Conservation (phyloP, 75 land plant genomes). For the Isoetes taiwanensis region DNA sequence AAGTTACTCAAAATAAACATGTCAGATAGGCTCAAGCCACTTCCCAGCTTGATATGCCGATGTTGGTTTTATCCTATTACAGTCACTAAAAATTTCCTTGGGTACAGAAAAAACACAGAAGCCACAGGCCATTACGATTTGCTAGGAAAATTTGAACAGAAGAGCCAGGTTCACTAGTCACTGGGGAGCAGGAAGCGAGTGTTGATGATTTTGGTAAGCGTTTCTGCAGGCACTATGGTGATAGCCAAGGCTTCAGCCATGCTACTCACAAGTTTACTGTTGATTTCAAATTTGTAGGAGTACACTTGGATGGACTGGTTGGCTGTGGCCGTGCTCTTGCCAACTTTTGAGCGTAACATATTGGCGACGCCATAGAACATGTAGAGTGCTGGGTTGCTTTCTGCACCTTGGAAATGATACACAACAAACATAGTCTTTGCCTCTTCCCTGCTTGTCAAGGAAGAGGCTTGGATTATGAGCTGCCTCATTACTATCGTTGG, state of each 20-base stretch:
- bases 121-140: too few species aligned
- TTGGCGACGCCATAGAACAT: background rate
- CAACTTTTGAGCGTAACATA: background rate
- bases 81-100: too few species aligned
- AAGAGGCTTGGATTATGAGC: background rate
- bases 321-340: background rate
- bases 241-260: background rate
- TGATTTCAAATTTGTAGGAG: background rate
- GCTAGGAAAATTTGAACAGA: too few species aligned
- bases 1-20: too few species aligned
- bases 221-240: background rate
- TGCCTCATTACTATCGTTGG: background rate
- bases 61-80: too few species aligned
- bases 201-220: background rate
- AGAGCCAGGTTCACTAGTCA: too few species aligned
- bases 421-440: background rate
- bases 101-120: too few species aligned
- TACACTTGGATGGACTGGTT: background rate
- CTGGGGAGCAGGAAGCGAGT: too few species aligned
- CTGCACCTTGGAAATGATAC: background rate
- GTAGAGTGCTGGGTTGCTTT: background rate
- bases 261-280: background rate
- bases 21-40: too few species aligned
- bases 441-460: background rate
- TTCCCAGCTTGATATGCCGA: too few species aligned